Percentiles rank a stretch among this genome's conserved stretches.
phyloP scores from a whole-genome alignment of 2,329 filamentous ascomycete genomes.

The Phoma sp. region DNA sequence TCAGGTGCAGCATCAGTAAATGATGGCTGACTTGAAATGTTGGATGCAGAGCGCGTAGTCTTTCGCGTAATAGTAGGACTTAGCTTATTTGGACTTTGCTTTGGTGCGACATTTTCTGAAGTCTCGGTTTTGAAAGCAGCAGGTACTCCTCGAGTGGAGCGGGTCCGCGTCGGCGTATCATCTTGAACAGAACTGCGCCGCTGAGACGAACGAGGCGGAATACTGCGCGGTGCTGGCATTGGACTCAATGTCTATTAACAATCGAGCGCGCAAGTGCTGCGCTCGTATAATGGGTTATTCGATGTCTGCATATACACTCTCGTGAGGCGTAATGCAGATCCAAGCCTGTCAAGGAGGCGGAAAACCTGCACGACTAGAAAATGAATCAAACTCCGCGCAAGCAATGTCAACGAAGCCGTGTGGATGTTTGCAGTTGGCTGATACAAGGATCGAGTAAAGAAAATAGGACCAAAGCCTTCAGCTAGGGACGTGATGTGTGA shows the following conservation, averaged over 20 bases:
- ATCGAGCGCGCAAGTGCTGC: conserved; percentile 14
- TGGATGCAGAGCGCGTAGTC: conserved; percentile 45
- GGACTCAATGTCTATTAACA: conserved; percentile 11
- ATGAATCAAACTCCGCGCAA: conserved; percentile 29
- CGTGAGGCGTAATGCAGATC: conserved; percentile 43
- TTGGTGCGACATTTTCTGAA: conserved; percentile 32
- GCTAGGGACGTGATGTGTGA: conserved; percentile 33
- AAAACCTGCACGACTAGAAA: conserved; percentile 31
- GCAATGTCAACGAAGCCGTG: conserved; percentile 21
- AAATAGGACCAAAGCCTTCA: conserved; percentile 25
- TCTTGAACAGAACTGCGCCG: conserved; percentile 41
- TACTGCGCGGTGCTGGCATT: conserved; percentile 37
- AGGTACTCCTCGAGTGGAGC: conserved; percentile 40
- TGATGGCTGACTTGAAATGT: conserved; percentile 40
- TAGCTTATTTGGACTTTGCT: conserved; percentile 31
- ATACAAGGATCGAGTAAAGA: conserved; percentile 23
- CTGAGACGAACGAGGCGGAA: conserved; percentile 37
- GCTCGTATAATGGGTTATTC: conserved; percentile 21
- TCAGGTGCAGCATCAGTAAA: conserved; percentile 34
- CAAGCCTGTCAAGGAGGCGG: conserved; percentile 41
- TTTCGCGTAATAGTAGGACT: conserved; percentile 40
- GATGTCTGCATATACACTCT: conserved; percentile 35
- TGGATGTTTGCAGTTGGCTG: conserved; percentile 20
- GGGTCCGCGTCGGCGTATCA: conserved; percentile 42
- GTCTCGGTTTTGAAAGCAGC: conserved; percentile 37